Base-by-base conservation (phyloP, 2,329 filamentous ascomycete species). In the Ceratocystis huliohia region DNA sequence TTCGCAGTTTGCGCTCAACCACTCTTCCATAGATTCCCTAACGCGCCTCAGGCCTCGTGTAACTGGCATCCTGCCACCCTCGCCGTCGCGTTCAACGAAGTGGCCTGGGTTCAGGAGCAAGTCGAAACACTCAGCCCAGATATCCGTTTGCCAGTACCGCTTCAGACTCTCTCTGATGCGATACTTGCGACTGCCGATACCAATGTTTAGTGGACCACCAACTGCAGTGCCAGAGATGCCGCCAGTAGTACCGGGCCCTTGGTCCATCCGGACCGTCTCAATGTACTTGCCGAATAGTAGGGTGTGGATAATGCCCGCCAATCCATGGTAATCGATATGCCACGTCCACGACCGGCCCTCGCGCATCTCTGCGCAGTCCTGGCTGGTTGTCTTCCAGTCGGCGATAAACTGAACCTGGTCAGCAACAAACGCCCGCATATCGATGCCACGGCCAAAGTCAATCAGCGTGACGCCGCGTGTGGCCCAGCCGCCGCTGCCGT, bases 251-350 rank as follows among this genome's bases (percentile, higher is more conserved):
- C 25, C 41, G 17, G 37, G 37, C 37, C 80, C 81, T 33, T 78
- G 75, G 71, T 82, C 79, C 71, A 77, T 78, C 45, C 82, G 80
- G 64, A 82, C 77, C 0, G 91, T 95, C 73, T 96, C 90, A 72
- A 99, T 94, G 76, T 97, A 97, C 73, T 89, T 91, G 8, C 94
- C 93, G 73, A 96, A 99, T 2, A 99, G 82, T 71, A 99, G 82
- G 56, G 85, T 88, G 76, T 99, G 91, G 3, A 97, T 80, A 28
- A 90, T 89, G 3, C 91, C 91, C 0, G 94, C 94, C 0, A 96
- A 81, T 13, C 94, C 94, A 75, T 96, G 90, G 72, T 97, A 95
- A 78, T 99, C 94, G 70, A 96, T 90, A 75, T 99, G 94, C 79
- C 91, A 96, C 1, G 93, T 97, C 94, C 94, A 99, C 0, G 92